These are phyloP conservation scores for Linum trigynum DNA, from an alignment of 345 rosid genomes.

Conservation along the genomic window DNA sequence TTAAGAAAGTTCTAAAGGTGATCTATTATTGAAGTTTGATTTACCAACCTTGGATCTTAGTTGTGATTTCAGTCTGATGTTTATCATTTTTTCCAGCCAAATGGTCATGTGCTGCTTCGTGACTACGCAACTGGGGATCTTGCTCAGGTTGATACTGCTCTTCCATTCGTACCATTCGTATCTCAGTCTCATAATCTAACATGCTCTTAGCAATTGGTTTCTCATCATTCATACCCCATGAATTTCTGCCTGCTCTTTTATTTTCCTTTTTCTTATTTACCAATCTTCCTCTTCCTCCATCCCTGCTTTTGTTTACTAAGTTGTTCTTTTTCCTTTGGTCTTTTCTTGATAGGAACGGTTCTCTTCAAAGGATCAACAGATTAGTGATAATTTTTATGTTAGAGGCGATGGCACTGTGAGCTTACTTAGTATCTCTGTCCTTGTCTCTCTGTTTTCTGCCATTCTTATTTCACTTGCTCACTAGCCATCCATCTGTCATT, in stretches of 20 bases:
- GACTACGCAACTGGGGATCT: constrained; percentile 89
- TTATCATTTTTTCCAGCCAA: constrained; percentile 39
- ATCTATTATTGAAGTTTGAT: constrained; percentile 2
- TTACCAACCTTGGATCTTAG: not conserved
- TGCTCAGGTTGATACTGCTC: constrained; percentile 56
- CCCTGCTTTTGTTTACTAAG: not conserved
- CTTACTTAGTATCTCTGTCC: constrained; percentile 7
- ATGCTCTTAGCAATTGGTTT: not conserved
- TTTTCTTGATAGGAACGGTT: constrained; percentile 67
- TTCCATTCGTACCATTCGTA: not conserved
- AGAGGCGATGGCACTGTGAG: constrained; percentile 98
- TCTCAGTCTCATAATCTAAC: not conserved
- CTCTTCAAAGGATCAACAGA: constrained; percentile 69
- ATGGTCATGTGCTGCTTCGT: constrained; percentile 67
- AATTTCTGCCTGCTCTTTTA: not conserved
- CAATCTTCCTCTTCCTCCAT: not conserved
- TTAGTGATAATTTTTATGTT: constrained; percentile 77
- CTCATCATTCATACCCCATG: not conserved
- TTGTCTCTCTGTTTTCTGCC: not conserved
- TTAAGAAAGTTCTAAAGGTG: constrained; percentile 72
- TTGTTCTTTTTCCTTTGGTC: not conserved
- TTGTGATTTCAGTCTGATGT: constrained; percentile 6
- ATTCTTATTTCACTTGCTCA: not conserved
- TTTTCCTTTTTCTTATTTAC: not conserved
- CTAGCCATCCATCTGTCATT: not conserved